Base-by-base conservation (phyloP, 305 asterid genomes). In the Fraxinus xanthoxyloides region DNA sequence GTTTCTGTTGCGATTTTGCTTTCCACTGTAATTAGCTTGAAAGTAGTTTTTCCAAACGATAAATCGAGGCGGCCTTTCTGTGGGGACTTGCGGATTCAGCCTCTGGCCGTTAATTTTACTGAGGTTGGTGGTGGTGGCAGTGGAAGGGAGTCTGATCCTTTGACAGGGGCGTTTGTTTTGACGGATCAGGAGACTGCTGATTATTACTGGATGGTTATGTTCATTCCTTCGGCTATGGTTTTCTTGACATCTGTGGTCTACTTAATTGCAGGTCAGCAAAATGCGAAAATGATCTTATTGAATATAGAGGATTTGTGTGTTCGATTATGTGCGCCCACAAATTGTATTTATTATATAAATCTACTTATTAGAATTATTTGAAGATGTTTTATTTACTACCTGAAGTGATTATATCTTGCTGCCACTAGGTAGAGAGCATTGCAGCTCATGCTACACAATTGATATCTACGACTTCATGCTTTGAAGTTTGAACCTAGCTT, bases 151-250 rank as follows among this genome's bases (percentile, higher is more conserved):
- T 86, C 93, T 75, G 98, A 95, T 91, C 88, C 85, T 48, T 80
- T 78, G 30, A 85, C 90, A 0, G 97, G 95, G 31, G 97, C 97
- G 1, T 95, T 95, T 84, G 90, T 80, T 61, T 85, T 95, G 80
- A 95, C 98, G 85, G 93, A 95, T 93, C 98, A 90, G 90, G 92
- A 92, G 87, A 92, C 95, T 80, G 97, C 90, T 82, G 98, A 93
- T 89, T 95, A 92, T 84, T 95, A 91, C 87, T 95, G 98, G 99
- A 93, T 92, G 93, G 97, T 95, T 85, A 91, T 93, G 82, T 92
- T 95, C 79, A 43, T 90, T 19, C 99, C 99, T 1, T 91, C 98
- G 5, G 82, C 90, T 36, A 59, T 92, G 76, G 81, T 92, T 65
- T 92, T 91, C 78, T 85, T 83, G 4, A 90, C 75, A 40, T 91